Conservation (phyloP, 768 basidiomycete genomes). For the Mrakia blollopis region DNA sequence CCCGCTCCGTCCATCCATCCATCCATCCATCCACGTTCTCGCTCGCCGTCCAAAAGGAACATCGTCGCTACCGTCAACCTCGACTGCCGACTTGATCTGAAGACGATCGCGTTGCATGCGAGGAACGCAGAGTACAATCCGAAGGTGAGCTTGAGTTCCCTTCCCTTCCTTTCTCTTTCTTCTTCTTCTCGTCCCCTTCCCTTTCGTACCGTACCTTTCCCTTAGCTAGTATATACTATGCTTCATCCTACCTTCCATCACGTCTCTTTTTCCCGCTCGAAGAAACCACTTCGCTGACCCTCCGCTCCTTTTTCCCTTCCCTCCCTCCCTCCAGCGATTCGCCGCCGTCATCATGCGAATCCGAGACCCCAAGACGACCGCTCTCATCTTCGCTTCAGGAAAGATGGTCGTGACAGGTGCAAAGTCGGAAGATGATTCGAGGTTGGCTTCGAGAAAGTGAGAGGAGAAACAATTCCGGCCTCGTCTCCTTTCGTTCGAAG, state of each 20-base stretch:
- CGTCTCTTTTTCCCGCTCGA: not conserved
- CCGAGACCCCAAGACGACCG: constrained; percentile 98
- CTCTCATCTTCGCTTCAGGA: constrained; percentile 97
- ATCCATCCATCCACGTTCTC: not conserved
- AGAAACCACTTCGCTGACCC: constrained; percentile 41
- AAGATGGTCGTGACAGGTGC: constrained; percentile 99
- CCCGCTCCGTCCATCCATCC: constrained; percentile 8
- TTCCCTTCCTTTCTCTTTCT: constrained; percentile 7
- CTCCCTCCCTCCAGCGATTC: constrained; percentile 69
- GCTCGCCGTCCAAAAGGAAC: constrained; percentile 58
- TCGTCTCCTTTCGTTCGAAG: not conserved
- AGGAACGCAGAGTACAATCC: constrained; percentile 99
- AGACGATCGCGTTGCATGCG: constrained; percentile 96
- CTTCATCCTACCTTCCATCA: not conserved
- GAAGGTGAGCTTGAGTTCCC: constrained; percentile 69
- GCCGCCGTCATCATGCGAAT: constrained; percentile 99
- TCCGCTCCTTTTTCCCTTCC: not conserved
- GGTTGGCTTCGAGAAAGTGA: constrained; percentile 84
- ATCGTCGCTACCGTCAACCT: constrained; percentile 99
- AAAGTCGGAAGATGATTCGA: constrained; percentile 96
- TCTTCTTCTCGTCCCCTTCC: not conserved
- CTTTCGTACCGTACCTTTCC: not conserved
- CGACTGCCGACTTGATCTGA: constrained; percentile 91
- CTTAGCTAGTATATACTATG: not conserved
- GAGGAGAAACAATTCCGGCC: not conserved